phyloP scores from a whole-genome alignment of 1,139 yeast genomes.

The Nakaseomyces sp. region DNA sequence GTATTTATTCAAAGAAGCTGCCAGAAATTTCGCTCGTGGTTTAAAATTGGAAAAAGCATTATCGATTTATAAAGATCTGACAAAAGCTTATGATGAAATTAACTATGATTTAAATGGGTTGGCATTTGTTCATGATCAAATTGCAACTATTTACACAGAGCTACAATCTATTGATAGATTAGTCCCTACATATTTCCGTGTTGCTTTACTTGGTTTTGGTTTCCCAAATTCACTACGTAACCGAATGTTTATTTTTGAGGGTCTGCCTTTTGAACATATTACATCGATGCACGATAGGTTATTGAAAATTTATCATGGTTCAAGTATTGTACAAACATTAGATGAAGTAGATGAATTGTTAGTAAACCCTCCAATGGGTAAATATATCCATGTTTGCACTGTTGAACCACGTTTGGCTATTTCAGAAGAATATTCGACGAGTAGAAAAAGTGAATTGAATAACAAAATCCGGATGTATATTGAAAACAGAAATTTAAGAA shows the following conservation, averaged over 20 bases:
- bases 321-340: slow-evolving; percentile 61
- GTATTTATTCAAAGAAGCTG: slow-evolving; percentile 60
- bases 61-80: slow-evolving; percentile 66
- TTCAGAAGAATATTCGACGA: slow-evolving; percentile 31
- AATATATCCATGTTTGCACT: slow-evolving; percentile 61
- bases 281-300: slow-evolving; percentile 75
- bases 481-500: slow-evolving; percentile 60
- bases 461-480: slow-evolving; percentile 52
- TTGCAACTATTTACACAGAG: slow-evolving; percentile 59
- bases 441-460: slow-evolving; percentile 16
- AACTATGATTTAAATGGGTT: slow-evolving; percentile 73
- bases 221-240: slow-evolving; percentile 73
- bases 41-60: slow-evolving; percentile 70
- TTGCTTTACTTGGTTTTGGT: slow-evolving; percentile 75
- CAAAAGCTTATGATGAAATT: slow-evolving; percentile 63
- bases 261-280: slow-evolving; percentile 79
- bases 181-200: slow-evolving; percentile 72
- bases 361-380: slow-evolving; percentile 54
- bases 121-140: slow-evolving; percentile 60
- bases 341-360: slow-evolving; percentile 47
- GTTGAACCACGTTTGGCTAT: slow-evolving; percentile 62
- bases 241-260: slow-evolving; percentile 74
- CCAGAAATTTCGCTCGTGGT: slow-evolving; percentile 63
- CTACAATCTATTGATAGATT: slow-evolving; percentile 65
- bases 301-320: slow-evolving; percentile 72